Conservation (phyloP, 768 basidiomycete genomes). For the Coprinopsis strossmayeri region DNA sequence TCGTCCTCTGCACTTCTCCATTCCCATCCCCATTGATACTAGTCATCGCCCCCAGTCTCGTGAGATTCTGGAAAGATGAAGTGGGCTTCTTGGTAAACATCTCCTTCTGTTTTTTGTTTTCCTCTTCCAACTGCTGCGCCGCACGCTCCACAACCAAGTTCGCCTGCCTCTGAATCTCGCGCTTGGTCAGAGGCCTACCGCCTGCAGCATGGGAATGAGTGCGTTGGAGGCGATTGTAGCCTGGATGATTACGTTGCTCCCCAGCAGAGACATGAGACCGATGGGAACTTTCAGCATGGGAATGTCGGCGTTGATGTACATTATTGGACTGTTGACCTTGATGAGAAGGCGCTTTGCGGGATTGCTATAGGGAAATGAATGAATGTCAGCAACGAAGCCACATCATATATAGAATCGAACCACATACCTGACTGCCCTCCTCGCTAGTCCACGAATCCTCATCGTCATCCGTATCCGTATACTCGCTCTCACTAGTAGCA, state of each 20-base stretch:
- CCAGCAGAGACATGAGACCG: not conserved
- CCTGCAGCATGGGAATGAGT: slow-evolving; percentile 20
- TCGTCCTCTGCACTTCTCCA: slow-evolving; percentile 22
- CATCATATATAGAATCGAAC: slow-evolving; percentile 4
- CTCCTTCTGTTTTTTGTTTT: slow-evolving; percentile 59
- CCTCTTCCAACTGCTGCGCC: slow-evolving; percentile 36
- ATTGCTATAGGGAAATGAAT: not conserved
- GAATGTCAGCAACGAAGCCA: not conserved
- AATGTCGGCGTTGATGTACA: not conserved
- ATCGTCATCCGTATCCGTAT: slow-evolving; percentile 41
- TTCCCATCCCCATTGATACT: not conserved
- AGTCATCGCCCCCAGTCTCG: not conserved
- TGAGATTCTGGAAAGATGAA: slow-evolving; percentile 55
- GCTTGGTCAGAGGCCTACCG: slow-evolving; percentile 10
- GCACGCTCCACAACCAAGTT: slow-evolving; percentile 13
- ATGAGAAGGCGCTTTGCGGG: not conserved
- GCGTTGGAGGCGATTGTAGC: slow-evolving; percentile 16
- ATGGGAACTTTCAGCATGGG: not conserved
- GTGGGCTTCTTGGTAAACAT: slow-evolving; percentile 70
- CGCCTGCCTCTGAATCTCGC: slow-evolving; percentile 11
- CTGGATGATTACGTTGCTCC: slow-evolving; percentile 16
- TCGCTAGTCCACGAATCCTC: slow-evolving; percentile 53
- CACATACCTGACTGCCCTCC: slow-evolving; percentile 26
- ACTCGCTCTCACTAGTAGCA: slow-evolving; percentile 47
- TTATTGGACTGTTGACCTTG: not conserved